Base-by-base conservation (phyloP, 306 rosid species). In the Nissolia schottii region DNA sequence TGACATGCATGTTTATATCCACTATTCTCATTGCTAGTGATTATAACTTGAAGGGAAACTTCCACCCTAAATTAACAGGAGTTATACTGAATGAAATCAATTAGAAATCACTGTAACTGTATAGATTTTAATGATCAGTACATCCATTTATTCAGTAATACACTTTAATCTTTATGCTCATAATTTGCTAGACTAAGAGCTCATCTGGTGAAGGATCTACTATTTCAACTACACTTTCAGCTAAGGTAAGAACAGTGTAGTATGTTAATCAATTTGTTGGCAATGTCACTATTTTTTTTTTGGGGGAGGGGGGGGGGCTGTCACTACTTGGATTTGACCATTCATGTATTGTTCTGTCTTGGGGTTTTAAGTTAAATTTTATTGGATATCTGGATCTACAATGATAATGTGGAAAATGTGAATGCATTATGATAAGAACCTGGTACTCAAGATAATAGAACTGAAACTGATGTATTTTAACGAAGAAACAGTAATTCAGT, bases 151-250 rank as follows among this genome's bases (percentile, higher is more conserved):
- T 25, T 15, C 9, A 31, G 9, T 34, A 31, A 31, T 61, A 69
- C 25, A 61, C 50, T 69, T 31, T n/a, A n/a, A n/a, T n/a, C n/a
- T n/a, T n/a, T n/a, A n/a, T n/a, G n/a, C n/a, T n/a, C n/a, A n/a
- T n/a, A 68, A 60, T 27, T 43, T 70, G 64, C 34, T 38, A 90
- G 92, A 80, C 65, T 60, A 90, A 87, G 81, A 83, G 72, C 75
- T 54, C 86, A 53, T 27, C 92, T 27, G 79, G 83, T 46, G 89
- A 81, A 31, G 86, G 82, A 73, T 85, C 96, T 55, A 74, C 89
- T 41, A n/a, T 82, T 40, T 73, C 85, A n/a, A 63, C 82, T 77
- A 84, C 83, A 1, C 70, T 84, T 72, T 75, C 76, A 48, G 38
- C 86, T 6, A 82, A 82, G 86, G 96, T 87, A 83, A 76, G 83